phyloP scores from a whole-genome alignment of 2,329 filamentous ascomycete species.

The Pleomassaria siparia region DNA sequence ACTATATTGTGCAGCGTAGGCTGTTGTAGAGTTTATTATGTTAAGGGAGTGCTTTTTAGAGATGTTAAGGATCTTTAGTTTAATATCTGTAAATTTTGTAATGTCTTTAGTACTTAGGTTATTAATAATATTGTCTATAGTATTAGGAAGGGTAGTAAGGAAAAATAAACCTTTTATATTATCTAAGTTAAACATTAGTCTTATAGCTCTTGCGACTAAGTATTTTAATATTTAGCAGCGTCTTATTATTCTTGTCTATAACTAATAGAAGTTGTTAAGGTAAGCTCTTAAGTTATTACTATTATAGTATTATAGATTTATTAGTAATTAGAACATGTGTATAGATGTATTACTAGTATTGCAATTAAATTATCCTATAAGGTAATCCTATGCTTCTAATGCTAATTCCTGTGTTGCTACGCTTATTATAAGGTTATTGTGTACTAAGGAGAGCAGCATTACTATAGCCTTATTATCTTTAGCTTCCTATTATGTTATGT shows the following conservation, averaged over 20 bases:
- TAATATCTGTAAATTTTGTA: too few relatives aligned
- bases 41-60: too few relatives aligned
- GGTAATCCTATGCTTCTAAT: background rate
- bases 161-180: background rate
- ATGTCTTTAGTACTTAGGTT: too few relatives aligned
- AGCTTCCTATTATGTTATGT: background rate
- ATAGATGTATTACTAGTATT: slow-evolving; percentile 1
- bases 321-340: background rate
- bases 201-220: background rate
- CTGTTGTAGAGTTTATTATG: too few relatives aligned
- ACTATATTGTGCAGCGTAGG: too few relatives aligned
- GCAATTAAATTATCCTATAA: background rate
- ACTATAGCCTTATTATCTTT: background rate
- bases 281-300: background rate
- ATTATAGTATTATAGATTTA: background rate
- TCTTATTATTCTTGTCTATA: background rate
- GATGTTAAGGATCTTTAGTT: too few relatives aligned
- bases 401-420: background rate
- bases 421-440: background rate
- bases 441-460: background rate
- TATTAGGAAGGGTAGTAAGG: too few relatives aligned
- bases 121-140: too few relatives aligned
- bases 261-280: background rate
- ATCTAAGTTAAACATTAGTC: background rate
- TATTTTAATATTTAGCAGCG: background rate